Base-by-base conservation (phyloP, 129 eudicot species). In the Chrysanthemum makinoi region DNA sequence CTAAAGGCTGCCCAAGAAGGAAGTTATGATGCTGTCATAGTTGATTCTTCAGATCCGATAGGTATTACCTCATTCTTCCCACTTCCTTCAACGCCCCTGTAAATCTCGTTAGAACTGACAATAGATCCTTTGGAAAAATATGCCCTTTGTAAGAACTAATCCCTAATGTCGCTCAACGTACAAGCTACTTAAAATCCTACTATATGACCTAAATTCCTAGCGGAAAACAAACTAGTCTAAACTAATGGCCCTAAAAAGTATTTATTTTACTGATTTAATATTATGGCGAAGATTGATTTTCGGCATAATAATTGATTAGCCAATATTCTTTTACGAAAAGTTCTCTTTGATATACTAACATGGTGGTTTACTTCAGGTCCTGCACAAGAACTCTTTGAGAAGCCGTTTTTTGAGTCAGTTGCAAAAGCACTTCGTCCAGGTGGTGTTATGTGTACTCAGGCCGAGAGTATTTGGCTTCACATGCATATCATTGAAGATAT, bases 401-500 rank as follows among this genome's bases (percentile, higher is more conserved):
- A 94, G 76, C 99, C 99, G 5, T 94, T 94, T 76, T 94, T 94
- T 75, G 86, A 77, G 75, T 89, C 96, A 0, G 96, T 94, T 57
- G 92, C 99, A 54, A 94, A 79, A 75, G 97, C 97, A 33, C 97
- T 94, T 69, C 89, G 94, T 62, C 97, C 99, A 24, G 99, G 99
- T 75, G 97, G 99, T 18, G 99, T 94, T 20, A 86, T 94, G 43
- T 94, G 97, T 77, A 94, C 99, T 30, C 99, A 94, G 79, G 99
- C 99, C 5, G 99, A 94, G 70, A 94, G 97, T 83, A 94, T 90
- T 15, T 94, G 99, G 99, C 96, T 94, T 59, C 99, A 94, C 81
- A 94, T 94, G 99, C 90, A 94, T 83, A 94, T 94, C 68, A 94
- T 94, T 43, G 97, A 94, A 87, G 99, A 88, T 65, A 94, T 94